Evolutionary conservation across 1,139 yeast species (phyloP), one percentile per base, ranked within the genome.

Genomic region (Sugiyamaella castrensis): DNA sequence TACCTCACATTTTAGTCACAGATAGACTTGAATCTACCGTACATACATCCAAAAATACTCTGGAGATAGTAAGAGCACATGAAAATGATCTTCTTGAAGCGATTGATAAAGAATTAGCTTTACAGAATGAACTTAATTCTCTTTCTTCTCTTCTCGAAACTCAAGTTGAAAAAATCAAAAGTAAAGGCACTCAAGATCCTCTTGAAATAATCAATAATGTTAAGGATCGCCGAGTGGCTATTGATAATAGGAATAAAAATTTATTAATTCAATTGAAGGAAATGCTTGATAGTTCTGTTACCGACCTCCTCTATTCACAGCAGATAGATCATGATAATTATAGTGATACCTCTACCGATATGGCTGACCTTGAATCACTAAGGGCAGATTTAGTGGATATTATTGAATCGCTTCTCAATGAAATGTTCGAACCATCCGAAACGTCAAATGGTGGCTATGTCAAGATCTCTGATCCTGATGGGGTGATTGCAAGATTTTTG

Each of bases 331-430:
- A 29, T 24, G 28, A 19, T 19, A 19, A 19, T 5, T 24, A 43
- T 33, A 13, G 26, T 8, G 27, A 36, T 9, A 36, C 43, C 6
- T 40, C 31, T 1, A 37, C 39, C 10, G 16, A 35, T 8, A 30
- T n/a, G 5, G 44, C 31, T n/a, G 41, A 35, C 12, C 37, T 28
- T 1, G 46, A 51, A 10, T 37, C 46, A 13, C 27, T 48, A 26
- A 30, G 39, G 15, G 36, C 30, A 4, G 50, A 53, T 12, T 37
- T 58, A 33, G 43, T 53, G 11, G 28, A 47, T 2, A 45, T 48
- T 2, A 40, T 57, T 6, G 57, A 52, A 28, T 27, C 36, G 3
- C 51, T 58, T 10, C 48, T 58, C 34, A 58, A 58, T 34, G 57
- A 52, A 36, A 54, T 56, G 59, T 53, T 56, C 16, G 55, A 57